Evolutionary conservation across 2,329 filamentous ascomycete species (phyloP), one percentile per base, ranked within the genome.

Genomic region (Dothistroma septosporum): DNA sequence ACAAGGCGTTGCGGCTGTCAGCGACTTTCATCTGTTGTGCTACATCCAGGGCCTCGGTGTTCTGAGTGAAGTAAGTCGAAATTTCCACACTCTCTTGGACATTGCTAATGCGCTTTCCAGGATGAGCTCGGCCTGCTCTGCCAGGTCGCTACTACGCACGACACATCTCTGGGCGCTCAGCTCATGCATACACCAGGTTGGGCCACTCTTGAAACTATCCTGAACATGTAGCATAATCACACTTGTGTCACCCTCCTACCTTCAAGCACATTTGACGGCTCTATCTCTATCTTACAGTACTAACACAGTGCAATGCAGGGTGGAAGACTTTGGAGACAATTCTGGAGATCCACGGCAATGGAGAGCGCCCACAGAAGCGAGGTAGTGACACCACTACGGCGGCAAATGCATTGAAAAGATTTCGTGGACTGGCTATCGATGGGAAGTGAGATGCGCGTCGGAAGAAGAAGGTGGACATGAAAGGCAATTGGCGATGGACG

Each of bases 11-110:
- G 80, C 86, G 41, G 85, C 87, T 24, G 82, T 96, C 12, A 96
- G 92, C 7, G 92, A 97, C 76, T 99, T 99, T 75, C 94, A 99
- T 74, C 82, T 97, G 16, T 82, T 99, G n/a, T 89, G 86, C 76
- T 97, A 91, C 77, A 81, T 99, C 61, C 88, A 90, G 71, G 83
- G 85, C 48, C 85, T 96, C 77, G 87, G 87, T 47, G 87, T 96
- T 44, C 81, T 99, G 44, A 91, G 85, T 74, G 91, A 95, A 87
- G 94, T 96, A 76, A 68, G 67, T 60, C 24, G 9, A 44, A 11
- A 1, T 31, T 11, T 55, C 31, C 56, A 8, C 28, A 16, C n/a
- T 32, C 19, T 14, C 53, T 41, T 35, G 41, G 24, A 7, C 37
- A n/a, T 31, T 47, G 37, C 62, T 62, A 53, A 63, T 55, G 57